Evolutionary conservation across 371 early-diverging fungal species (phyloP).

Genomic region (Apophysomyces trapeziformis): DNA sequence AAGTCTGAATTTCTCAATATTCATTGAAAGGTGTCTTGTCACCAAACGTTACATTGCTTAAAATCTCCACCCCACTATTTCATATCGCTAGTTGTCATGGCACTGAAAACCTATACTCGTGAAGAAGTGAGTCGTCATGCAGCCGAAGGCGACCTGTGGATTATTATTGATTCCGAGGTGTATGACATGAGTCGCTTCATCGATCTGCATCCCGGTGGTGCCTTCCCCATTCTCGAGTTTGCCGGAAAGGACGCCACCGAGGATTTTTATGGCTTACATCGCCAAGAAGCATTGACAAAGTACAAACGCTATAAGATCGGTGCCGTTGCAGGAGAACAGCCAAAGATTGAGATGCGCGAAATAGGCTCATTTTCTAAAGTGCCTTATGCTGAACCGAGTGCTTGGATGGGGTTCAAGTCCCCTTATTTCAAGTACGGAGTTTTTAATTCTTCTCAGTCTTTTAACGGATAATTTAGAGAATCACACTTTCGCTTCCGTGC

Average conservation of each 20-base stretch:
- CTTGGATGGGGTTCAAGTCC: constrained; percentile 60
- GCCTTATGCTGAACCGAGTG: constrained; percentile 66
- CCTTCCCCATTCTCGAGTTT: constrained; percentile 61
- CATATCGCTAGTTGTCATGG: constrained; percentile 10
- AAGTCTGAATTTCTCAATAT: no score
- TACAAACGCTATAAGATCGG: constrained; percentile 51
- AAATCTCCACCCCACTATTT: neutral
- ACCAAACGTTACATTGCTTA: neutral
- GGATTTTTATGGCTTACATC: constrained; percentile 70
- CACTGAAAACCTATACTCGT: constrained; percentile 53
- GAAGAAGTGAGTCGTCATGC: constrained; percentile 82
- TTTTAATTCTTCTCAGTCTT: neutral
- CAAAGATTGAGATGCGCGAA: constrained; percentile 29
- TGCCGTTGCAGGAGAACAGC: constrained; percentile 40
- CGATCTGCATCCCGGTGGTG: constrained; percentile 86
- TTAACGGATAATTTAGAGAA: constrained; percentile 28
- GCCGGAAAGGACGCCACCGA: constrained; percentile 40
- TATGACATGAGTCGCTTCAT: constrained; percentile 92
- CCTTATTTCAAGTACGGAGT: constrained; percentile 61
- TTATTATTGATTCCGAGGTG: constrained; percentile 81
- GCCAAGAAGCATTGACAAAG: constrained; percentile 62
- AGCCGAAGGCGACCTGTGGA: constrained; percentile 84
- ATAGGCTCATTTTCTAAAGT: constrained; percentile 53
- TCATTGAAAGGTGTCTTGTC: no score
- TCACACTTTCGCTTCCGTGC: constrained; percentile 57